phyloP scores from a whole-genome alignment of 305 asterid genomes.

The Coffea humblotiana region DNA sequence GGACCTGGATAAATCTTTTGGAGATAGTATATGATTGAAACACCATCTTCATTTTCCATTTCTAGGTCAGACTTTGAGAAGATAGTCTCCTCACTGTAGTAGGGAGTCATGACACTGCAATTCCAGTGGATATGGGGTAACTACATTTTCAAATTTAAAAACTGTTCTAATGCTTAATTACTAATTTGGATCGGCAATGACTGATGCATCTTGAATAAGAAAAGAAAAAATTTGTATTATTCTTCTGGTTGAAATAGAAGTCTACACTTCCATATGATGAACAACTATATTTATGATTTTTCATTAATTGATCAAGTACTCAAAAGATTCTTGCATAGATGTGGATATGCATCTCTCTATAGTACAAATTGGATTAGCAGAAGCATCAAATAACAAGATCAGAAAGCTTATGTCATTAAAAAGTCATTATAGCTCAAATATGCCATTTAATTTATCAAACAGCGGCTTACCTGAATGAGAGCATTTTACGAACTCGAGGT shows the following conservation, averaged over 20 bases:
- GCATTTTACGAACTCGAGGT: slow-evolving; percentile 98
- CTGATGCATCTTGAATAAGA: neutral
- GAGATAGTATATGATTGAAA: slow-evolving; percentile 87
- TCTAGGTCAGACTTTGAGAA: slow-evolving; percentile 94
- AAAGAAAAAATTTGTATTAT: too few species aligned
- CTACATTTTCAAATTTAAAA: slow-evolving; percentile 16
- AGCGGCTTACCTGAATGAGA: slow-evolving; percentile 78
- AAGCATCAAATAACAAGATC: neutral
- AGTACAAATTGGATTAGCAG: neutral
- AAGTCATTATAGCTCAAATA: slow-evolving; percentile 3
- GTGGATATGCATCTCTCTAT: neutral
- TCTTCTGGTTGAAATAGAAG: neutral
- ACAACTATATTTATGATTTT: neutral
- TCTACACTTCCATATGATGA: neutral
- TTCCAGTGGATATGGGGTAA: slow-evolving; percentile 29
- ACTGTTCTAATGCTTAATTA: neutral
- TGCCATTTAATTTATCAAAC: neutral
- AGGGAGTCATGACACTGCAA: slow-evolving; percentile 96
- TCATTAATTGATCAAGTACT: neutral
- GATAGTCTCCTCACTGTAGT: slow-evolving; percentile 97
- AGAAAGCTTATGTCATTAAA: slow-evolving; percentile 2
- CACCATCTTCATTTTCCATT: slow-evolving; percentile 98
- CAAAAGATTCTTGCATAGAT: neutral
- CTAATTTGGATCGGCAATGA: neutral
- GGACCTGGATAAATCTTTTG: slow-evolving; percentile 94